These are phyloP conservation scores for Beauveria brongniartii DNA, from an alignment of 2,329 filamentous ascomycete genomes.

Conservation along the genomic window DNA sequence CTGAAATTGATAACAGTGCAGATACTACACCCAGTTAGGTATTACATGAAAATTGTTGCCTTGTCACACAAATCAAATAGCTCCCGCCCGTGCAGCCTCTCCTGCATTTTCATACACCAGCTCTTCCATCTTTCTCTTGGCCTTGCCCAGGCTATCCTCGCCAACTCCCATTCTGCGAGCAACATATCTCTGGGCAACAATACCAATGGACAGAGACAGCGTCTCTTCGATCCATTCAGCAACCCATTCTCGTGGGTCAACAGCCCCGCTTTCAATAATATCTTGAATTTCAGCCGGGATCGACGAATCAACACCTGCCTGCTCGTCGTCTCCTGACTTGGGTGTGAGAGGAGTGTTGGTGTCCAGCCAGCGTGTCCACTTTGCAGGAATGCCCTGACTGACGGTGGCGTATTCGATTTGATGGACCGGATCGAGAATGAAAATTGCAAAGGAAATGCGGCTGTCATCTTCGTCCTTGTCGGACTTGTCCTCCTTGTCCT, in stretches of 20 bases:
- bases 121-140: conserved; percentile 52
- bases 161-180: conserved; percentile 93
- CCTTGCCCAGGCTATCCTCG: conserved; percentile 58
- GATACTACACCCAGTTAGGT: conserved; percentile 2
- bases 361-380: conserved; percentile 90
- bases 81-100: conserved; percentile 51
- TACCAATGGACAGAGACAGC: conserved; percentile 66
- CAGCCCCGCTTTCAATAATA: conserved; percentile 65
- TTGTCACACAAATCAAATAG: conserved; percentile 30
- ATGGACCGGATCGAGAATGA: conserved; percentile 82
- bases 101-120: conserved; percentile 49
- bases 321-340: conserved; percentile 40
- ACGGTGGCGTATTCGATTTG: conserved; percentile 78
- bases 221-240: conserved; percentile 94
- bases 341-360: conserved; percentile 53
- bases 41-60: background rate
- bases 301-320: conserved; percentile 27
- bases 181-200: conserved; percentile 92
- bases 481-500: conserved; percentile 47
- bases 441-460: conserved; percentile 65
- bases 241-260: conserved; percentile 95
- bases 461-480: conserved; percentile 49
- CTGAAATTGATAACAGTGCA: background rate
- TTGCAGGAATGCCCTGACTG: conserved; percentile 73
- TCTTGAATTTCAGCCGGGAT: conserved; percentile 78